Percentiles rank a stretch among this genome's conserved stretches.
phyloP scores from a whole-genome alignment of 371 early-diverging fungal species.

The Syncephalastrum contaminatum region DNA sequence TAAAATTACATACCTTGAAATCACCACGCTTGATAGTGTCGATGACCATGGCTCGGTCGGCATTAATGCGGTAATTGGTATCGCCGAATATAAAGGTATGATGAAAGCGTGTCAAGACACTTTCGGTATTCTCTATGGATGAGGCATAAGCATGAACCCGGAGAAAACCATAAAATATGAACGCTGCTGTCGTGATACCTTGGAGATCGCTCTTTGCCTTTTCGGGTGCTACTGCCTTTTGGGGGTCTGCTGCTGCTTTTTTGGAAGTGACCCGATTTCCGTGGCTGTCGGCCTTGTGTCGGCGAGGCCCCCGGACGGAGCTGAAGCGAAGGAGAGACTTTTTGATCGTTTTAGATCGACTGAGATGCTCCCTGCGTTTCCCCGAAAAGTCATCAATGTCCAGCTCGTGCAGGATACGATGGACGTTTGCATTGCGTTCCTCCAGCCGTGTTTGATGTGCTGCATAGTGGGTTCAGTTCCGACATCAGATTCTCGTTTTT shows the following conservation, averaged over 20 bases:
- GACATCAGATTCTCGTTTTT: conserved; percentile 1
- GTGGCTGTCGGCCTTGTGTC: too few species aligned
- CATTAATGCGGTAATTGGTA: conserved; percentile 76
- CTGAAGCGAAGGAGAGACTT: conserved; percentile 8
- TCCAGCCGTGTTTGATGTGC: conserved; percentile 34
- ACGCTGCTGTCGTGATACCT: too few species aligned
- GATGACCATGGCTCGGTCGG: conserved; percentile 54
- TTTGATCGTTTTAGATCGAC: not conserved
- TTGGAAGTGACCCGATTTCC: too few species aligned
- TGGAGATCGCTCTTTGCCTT: too few species aligned
- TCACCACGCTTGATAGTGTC: conserved; percentile 45
- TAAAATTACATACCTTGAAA: conserved; percentile 31
- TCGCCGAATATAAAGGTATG: conserved; percentile 79
- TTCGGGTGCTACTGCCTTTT: too few species aligned
- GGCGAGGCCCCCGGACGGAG: too few species aligned
- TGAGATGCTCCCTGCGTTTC: not conserved
- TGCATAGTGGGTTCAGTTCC: conserved; percentile 2
- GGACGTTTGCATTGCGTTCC: conserved; percentile 41
- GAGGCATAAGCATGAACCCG: too few species aligned
- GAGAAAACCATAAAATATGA: too few species aligned
- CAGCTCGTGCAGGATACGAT: conserved; percentile 36
- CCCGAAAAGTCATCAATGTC: conserved; percentile 24
- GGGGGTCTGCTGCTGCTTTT: too few species aligned
- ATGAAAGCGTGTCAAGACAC: conserved; percentile 55
- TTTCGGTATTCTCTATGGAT: not conserved